Evolutionary conservation across 139 green algal genomes (phyloP), one percentile per base, ranked within the genome.

Genomic region (Pseudopediastrum boryanum): DNA sequence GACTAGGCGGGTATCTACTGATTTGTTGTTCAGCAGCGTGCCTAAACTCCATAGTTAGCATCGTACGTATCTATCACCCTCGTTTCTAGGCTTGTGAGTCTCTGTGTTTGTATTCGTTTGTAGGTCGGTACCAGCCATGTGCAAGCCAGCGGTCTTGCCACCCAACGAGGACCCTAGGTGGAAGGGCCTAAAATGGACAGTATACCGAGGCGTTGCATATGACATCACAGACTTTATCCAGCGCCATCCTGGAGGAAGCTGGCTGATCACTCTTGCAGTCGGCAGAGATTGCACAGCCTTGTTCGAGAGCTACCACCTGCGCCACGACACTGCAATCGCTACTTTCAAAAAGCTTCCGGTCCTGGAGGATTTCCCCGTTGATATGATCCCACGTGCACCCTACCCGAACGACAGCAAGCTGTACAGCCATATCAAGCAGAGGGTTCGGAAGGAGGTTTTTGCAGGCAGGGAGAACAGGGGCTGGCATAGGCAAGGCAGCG

Each of bases 241-340:
- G 10, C 69, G 81, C 19, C 93, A 97, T 70, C 93, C 93, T 21
- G 89, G 85, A 9, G 87, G 89, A 4, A 39, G 77, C 51, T 95
- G 87, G 88, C 89, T 97, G 46, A 79, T 95, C 33, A 92, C 93
- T 80, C 85, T 97, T 23, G 92, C 91, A n/a, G 64, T 96, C 21
- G 82, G 85, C 2, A 77, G 93, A 4, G 93, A 97, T 75, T 85
- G 66, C 70, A 94, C 90, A 23, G 90, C 86, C 10, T 85, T 94
- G 42, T 89, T 94, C 66, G 90, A 94, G 77, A 87, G 75, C 44
- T 92, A 91, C 74, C 90, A 94, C 80, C 74, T 94, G 61, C 70
- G 86, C 25, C 81, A 83, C 19, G 85, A 91, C n/a, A 82, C 89
- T 4, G 85, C 86, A 5, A 61, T 51, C 21, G 74, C 77, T 31